Base-by-base conservation (phyloP, 176 grass and related monocot genomes). In the Phragmites australis region DNA sequence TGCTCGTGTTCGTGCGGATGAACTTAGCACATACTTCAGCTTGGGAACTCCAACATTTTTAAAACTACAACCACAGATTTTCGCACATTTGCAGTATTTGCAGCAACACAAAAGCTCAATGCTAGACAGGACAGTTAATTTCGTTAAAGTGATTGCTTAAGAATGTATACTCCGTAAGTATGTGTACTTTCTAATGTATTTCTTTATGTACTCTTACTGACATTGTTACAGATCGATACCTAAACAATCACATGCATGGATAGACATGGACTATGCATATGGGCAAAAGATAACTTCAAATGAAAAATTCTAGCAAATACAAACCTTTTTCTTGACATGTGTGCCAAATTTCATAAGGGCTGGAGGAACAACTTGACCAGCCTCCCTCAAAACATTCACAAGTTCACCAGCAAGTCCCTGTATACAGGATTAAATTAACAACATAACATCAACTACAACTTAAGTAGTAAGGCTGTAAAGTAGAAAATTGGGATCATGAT, bases 321-420 rank as follows among this genome's bases (percentile, higher is more conserved):
- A 79, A 86, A 98, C 96, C 96, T 98, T 98, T 74, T 98, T 98
- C 96, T 98, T 98, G 50, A 94, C 90, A 79, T 98, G 92, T 32
- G 92, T 98, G 52, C 96, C 96, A 85, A 98, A 98, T 81, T 98
- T 94, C 58, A 64, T 91, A 72, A 98, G 96, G 15, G 81, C 48
- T 69, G 78, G 77, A 85, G 96, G 96, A 87, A 98, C 75, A 68
- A 72, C 70, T 83, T 98, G 96, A 74, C 82, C 92, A 90, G 96
- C 96, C 88, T 98, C 96, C 75, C 90, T 84, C 65, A 98, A 75
- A 78, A 98, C 96, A 88, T 98, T 98, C 46, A 94, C 92, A 67
- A 98, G 92, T 65, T 98, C 96, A 52, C 96, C 96, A 87, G 92
- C 86, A 89, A 98, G 96, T 53, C 80, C 92, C 92, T 93, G 40